Evolutionary conservation across 1,284 basidiomycete species (phyloP).

Genomic region (Boletus semigastroideus): DNA sequence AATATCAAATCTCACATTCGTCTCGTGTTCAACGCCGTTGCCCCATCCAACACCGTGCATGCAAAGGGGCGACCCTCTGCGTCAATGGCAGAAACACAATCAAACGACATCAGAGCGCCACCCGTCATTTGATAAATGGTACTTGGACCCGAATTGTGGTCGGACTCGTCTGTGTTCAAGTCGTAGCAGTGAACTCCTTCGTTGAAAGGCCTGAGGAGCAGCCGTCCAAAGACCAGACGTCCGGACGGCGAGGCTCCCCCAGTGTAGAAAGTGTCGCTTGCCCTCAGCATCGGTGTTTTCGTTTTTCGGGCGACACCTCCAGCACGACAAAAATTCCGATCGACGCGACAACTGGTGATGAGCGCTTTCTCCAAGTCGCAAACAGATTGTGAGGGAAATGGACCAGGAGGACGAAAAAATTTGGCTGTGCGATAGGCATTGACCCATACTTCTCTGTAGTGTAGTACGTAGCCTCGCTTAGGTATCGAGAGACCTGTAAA

Average conservation of each 20-base stretch:
- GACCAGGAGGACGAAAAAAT: too few relatives aligned
- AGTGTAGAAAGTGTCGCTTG: slow-evolving; percentile 5
- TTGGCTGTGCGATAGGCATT: too few relatives aligned
- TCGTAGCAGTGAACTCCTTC: slow-evolving; percentile 23
- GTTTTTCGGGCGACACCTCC: background rate
- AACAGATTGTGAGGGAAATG: slow-evolving; percentile 8
- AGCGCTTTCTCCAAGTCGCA: slow-evolving; percentile 14
- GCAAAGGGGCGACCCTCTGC: slow-evolving; percentile 17
- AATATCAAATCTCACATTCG: slow-evolving; percentile 2
- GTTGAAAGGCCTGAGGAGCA: slow-evolving; percentile 13
- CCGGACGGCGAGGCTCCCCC: too few relatives aligned
- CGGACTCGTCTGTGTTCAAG: slow-evolving; percentile 7
- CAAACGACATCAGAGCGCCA: slow-evolving; percentile 10
- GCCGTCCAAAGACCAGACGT: slow-evolving; percentile 17
- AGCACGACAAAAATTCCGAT: background rate
- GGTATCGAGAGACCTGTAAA: slow-evolving; percentile 16
- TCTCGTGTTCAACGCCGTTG: background rate
- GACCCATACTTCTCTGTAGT: too few relatives aligned
- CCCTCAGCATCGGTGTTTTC: background rate
- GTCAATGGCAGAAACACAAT: slow-evolving; percentile 15
- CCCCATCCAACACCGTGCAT: slow-evolving; percentile 13
- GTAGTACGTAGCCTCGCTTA: slow-evolving; percentile 2
- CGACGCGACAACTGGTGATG: slow-evolving; percentile 7
- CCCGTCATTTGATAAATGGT: slow-evolving; percentile 8
- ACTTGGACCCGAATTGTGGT: background rate